Evolutionary conservation across 768 basidiomycete species (phyloP), one percentile per base, ranked within the genome.

Genomic region (Boletus speciosus): DNA sequence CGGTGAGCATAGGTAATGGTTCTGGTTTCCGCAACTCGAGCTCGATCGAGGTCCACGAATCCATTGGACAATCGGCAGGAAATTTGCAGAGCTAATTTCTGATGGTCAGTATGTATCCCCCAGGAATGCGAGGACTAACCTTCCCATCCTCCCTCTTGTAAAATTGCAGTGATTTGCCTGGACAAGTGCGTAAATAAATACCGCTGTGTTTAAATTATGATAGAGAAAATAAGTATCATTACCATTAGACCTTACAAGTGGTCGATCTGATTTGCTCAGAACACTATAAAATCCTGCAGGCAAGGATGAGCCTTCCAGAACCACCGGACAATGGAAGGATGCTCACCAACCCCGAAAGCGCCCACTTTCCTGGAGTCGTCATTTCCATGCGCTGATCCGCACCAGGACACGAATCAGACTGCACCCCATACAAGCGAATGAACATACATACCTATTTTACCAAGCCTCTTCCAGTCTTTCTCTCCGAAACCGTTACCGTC

Each of bases 291-390:
- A 61, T 6, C 61, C 60, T 61, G 21, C 8, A 4, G 14, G 1
- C 25, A 19, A 6, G 6, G 1, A 27, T 62, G 31, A 38, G 21
- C 2, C n/a, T 31, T 36, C 21, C 25, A 11, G 36, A 51, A 25
- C 16, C 19, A 43, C n/a, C 2, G 7, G 6, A 23, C 1, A 27
- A 41, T 8, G 1, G 11, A 34, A 50, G 32, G 1, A 21, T n/a
- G n/a, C 60, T 50, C 25, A 54, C 60, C 60, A 5, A 61, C 60
- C 12, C 60, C 60, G 14, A 61, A 61, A 23, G 60, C 60, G 8
- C 60, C 60, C 5, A 61, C 52, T 43, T 62, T 61, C 19, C 42
- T 31, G 15, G 49, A 48, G 4, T 59, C n/a, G 4, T 50, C 31
- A 19, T 61, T 61, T 2, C 60, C 60, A n/a, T 41, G 35, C 25